phyloP scores from a whole-genome alignment of 352 stramenopile species.

The Pythium dissimile region DNA sequence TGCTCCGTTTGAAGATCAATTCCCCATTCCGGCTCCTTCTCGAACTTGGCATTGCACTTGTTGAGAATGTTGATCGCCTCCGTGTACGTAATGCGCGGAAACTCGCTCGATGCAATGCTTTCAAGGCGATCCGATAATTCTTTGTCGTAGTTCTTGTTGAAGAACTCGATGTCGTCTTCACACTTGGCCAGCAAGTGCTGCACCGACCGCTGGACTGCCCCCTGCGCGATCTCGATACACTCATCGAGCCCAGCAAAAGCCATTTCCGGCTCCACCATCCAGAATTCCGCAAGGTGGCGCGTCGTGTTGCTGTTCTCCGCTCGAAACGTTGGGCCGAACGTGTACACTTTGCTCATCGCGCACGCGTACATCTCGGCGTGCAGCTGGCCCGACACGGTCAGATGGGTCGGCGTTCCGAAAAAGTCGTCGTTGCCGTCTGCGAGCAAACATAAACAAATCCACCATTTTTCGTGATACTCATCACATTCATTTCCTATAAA shows the following conservation, averaged over 20 bases:
- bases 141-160: constrained; percentile 89
- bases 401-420: constrained; percentile 91
- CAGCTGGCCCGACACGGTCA: constrained; percentile 92
- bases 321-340: constrained; percentile 98
- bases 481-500: no score
- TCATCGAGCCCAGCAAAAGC: constrained; percentile 71
- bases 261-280: constrained; percentile 97
- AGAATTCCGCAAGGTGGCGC: constrained; percentile 97
- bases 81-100: constrained; percentile 93
- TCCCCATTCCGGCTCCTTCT: constrained; percentile 87
- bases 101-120: constrained; percentile 79
- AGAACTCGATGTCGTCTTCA: constrained; percentile 92
- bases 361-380: constrained; percentile 96
- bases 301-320: constrained; percentile 98
- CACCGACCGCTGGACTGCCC: constrained; percentile 89
- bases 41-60: constrained; percentile 78
- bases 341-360: constrained; percentile 98
- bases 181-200: constrained; percentile 79
- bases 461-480: no score
- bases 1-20: constrained; percentile 98
- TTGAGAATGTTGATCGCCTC: constrained; percentile 93
- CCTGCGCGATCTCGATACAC: constrained; percentile 94
- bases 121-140: constrained; percentile 81
- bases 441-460: not conserved
- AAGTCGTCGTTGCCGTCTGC: constrained; percentile 90